A percentile compares a stretch with the other conserved stretches of the same genome.
Conservation (phyloP, 2,329 filamentous ascomycete species). For the Pseudogymnoascus sp. region DNA sequence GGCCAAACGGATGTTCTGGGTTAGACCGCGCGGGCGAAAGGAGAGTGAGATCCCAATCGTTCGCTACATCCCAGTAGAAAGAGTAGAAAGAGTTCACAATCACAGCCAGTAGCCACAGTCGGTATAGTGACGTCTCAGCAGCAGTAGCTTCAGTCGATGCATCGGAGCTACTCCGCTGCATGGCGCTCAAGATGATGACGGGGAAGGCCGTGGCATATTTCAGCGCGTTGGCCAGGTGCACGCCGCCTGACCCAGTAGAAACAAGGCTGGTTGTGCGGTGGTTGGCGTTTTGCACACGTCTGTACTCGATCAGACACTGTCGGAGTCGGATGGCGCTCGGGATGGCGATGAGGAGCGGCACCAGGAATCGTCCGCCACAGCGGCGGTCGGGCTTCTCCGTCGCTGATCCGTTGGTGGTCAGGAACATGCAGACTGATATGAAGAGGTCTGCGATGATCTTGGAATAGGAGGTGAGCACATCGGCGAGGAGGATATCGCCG, state of each 20-base stretch:
- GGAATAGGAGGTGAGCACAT: constrained; percentile 90
- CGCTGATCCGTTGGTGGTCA: constrained; percentile 60
- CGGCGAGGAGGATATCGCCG: constrained; percentile 84
- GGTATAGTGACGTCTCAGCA: constrained; percentile 39
- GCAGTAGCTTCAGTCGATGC: constrained; percentile 29
- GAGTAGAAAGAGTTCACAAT: constrained; percentile 82
- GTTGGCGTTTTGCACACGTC: constrained; percentile 55
- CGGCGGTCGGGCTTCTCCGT: constrained; percentile 73
- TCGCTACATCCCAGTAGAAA: constrained; percentile 97
- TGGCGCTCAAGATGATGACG: constrained; percentile 70
- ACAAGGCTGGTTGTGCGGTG: constrained; percentile 35
- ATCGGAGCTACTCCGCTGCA: constrained; percentile 55
- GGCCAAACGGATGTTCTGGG: constrained; percentile 63
- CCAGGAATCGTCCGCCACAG: constrained; percentile 70
- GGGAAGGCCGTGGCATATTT: constrained; percentile 96
- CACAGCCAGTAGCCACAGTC: constrained; percentile 62
- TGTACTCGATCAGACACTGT: constrained; percentile 85
- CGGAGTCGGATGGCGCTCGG: constrained; percentile 81
- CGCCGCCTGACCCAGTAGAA: constrained; percentile 63
- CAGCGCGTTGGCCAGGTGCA: constrained; percentile 85
- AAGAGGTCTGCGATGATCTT: constrained; percentile 88
- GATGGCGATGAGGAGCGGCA: constrained; percentile 75
- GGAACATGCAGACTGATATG: constrained; percentile 86
- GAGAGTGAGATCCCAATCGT: constrained; percentile 91
- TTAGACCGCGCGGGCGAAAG: constrained; percentile 53